Evolutionary conservation across 768 basidiomycete species (phyloP), one percentile per base, ranked within the genome.

Genomic region (Mycena floridula): DNA sequence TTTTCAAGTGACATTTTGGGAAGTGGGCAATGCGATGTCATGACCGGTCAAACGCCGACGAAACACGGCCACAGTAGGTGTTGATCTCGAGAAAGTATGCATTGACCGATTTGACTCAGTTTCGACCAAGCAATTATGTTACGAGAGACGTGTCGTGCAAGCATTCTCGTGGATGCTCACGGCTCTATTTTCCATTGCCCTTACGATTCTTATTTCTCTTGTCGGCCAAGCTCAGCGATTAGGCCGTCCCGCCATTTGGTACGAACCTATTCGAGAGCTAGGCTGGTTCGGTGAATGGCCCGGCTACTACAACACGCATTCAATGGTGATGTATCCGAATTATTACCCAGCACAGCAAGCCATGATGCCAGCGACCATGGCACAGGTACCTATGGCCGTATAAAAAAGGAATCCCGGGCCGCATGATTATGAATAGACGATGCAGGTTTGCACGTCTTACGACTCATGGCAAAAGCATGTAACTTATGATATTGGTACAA

Each of bases 131-230:
- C 59, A 65, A 22, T 89, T 73, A 51, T 90, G 88, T 59, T 83
- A 85, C 59, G 77, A 87, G 56, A 85, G 89, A 82, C 86, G 84
- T 61, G 80, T 81, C 37, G 70, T 87, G 25, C 76, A 88, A 51
- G 85, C 83, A 2, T 77, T 89, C 58, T 88, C 87, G 0, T 89
- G 88, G 88, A 69, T 76, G 56, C 62, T 77, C 42, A 89, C 89
- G 55, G 68, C 69, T 46, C 52, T 73, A 38, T 69, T 74, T 45
- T 44, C 57, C 1, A 53, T 73, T 46, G 81, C 77, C 46, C 66
- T 86, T 54, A 46, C 71, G 45, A 68, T 85, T 48, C 64, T 87
- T 25, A 50, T 84, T 50, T 50, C 69, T 26, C 76, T 89, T 30
- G 74, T 81, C 13, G 67, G 63, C 32, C 73, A 68, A 51, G 77